phyloP scores from a whole-genome alignment of 768 basidiomycete genomes.

The Dentipellis sp. region DNA sequence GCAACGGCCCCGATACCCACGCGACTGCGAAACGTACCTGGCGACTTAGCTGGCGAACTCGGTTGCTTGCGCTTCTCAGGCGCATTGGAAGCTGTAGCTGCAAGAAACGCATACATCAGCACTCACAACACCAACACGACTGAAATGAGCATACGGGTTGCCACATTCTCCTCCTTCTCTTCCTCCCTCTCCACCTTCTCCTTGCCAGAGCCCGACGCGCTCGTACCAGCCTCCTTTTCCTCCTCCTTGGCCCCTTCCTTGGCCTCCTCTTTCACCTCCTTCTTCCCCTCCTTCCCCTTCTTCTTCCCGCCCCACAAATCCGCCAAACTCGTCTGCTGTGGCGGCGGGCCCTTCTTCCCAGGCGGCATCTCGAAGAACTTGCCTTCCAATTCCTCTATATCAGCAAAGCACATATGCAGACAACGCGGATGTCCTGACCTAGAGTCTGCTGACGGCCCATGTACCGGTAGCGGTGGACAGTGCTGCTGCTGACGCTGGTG shows the following conservation, averaged over 20 bases:
- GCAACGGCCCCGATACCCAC: background rate
- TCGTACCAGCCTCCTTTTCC: conserved; percentile 6
- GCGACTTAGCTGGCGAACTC: background rate
- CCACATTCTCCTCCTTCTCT: background rate
- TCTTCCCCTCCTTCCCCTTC: conserved; percentile 7
- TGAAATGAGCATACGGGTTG: too few relatives aligned
- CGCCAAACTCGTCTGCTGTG: conserved; percentile 70
- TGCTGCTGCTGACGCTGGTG: background rate
- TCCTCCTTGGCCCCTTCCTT: conserved; percentile 6
- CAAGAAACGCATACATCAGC: background rate
- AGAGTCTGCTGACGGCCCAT: conserved; percentile 75
- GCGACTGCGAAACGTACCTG: background rate
- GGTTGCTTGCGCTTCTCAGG: conserved; percentile 7
- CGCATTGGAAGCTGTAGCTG: background rate
- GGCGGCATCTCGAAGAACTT: conserved; percentile 75
- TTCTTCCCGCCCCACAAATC: conserved; percentile 63
- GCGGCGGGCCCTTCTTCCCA: conserved; percentile 48
- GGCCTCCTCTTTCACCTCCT: conserved; percentile 3
- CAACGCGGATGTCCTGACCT: conserved; percentile 27
- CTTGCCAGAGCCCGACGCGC: background rate
- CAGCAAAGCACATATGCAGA: too few relatives aligned
- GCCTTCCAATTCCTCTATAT: conserved; percentile 29
- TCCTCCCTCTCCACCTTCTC: background rate
- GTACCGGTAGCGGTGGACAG: background rate
- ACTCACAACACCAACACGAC: background rate